These are phyloP conservation scores for Hanseniaspora meyeri DNA, from an alignment of 805 yeast species.

Conservation along the genomic window DNA sequence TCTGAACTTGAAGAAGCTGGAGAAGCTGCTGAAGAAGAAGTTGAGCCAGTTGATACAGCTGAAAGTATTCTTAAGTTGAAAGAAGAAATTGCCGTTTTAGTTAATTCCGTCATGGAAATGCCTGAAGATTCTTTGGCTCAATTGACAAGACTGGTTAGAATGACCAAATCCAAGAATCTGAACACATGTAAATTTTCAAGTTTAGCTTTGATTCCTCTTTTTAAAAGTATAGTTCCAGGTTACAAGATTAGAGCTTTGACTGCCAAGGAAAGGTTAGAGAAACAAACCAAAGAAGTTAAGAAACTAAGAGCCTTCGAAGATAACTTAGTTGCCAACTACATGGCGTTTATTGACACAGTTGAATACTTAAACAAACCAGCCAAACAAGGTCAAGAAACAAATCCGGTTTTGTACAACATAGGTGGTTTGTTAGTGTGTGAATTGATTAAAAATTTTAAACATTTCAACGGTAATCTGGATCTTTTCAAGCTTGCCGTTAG, in stretches of 20 bases:
- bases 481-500: constrained; percentile 54
- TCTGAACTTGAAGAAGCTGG: constrained; percentile 20
- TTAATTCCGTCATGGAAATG: constrained; percentile 65
- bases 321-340: constrained; percentile 55
- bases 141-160: constrained; percentile 53
- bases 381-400: constrained; percentile 24
- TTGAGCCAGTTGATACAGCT: constrained; percentile 31
- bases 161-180: constrained; percentile 55
- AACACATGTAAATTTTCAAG: constrained; percentile 60
- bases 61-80: constrained; percentile 51
- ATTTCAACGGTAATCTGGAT: constrained; percentile 74
- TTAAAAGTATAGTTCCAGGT: constrained; percentile 76
- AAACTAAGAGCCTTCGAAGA: constrained; percentile 72
- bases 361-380: constrained; percentile 32
- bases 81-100: constrained; percentile 73
- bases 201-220: constrained; percentile 69
- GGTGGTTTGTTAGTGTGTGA: constrained; percentile 75
- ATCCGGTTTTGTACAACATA: constrained; percentile 35
- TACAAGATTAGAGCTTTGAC: constrained; percentile 74
- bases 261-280: constrained; percentile 69
- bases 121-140: constrained; percentile 73
- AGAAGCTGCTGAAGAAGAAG: constrained; percentile 24
- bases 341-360: constrained; percentile 48
- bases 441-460: constrained; percentile 51
- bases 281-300: constrained; percentile 71